Evolutionary conservation across 768 basidiomycete species (phyloP).

Genomic region (Lanmaoa rubissima): DNA sequence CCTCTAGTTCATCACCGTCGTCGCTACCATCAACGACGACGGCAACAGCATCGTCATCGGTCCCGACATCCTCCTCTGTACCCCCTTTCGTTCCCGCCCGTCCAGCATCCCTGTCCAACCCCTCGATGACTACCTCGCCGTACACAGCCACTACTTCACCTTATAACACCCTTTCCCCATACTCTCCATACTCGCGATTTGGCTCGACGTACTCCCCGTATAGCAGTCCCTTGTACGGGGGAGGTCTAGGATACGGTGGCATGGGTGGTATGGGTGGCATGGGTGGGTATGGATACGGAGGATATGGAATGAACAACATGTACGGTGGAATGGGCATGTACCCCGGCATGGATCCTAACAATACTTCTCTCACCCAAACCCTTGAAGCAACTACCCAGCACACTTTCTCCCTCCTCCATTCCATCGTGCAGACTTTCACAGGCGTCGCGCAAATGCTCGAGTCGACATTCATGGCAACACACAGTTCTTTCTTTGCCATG

Average conservation of each 20-base stretch:
- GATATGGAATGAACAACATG: slow-evolving; percentile 53
- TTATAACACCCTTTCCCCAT: slow-evolving; percentile 47
- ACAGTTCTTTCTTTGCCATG: slow-evolving; percentile 94
- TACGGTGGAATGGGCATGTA: slow-evolving; percentile 39
- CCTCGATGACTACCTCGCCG: slow-evolving; percentile 35
- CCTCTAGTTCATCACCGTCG: slow-evolving; percentile 30
- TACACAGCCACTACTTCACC: slow-evolving; percentile 41
- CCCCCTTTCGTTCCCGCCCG: slow-evolving; percentile 58
- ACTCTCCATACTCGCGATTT: slow-evolving; percentile 42
- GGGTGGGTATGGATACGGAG: slow-evolving; percentile 42
- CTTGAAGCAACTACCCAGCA: slow-evolving; percentile 88
- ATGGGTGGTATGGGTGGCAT: slow-evolving; percentile 39
- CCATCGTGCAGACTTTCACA: slow-evolving; percentile 91
- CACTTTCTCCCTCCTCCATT: slow-evolving; percentile 91
- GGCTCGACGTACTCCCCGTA: slow-evolving; percentile 38
- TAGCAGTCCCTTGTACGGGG: slow-evolving; percentile 33
- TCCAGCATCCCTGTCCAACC: slow-evolving; percentile 50
- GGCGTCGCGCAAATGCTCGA: slow-evolving; percentile 98
- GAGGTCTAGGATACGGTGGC: slow-evolving; percentile 38
- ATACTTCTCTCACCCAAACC: slow-evolving; percentile 76
- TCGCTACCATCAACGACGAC: slow-evolving; percentile 21
- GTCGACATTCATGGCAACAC: slow-evolving; percentile 95
- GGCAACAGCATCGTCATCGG: slow-evolving; percentile 19
- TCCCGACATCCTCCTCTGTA: slow-evolving; percentile 25
- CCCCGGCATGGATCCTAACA: slow-evolving; percentile 45